Base-by-base conservation (phyloP, 371 early-diverging fungal genomes). In the Coemansia sp. region DNA sequence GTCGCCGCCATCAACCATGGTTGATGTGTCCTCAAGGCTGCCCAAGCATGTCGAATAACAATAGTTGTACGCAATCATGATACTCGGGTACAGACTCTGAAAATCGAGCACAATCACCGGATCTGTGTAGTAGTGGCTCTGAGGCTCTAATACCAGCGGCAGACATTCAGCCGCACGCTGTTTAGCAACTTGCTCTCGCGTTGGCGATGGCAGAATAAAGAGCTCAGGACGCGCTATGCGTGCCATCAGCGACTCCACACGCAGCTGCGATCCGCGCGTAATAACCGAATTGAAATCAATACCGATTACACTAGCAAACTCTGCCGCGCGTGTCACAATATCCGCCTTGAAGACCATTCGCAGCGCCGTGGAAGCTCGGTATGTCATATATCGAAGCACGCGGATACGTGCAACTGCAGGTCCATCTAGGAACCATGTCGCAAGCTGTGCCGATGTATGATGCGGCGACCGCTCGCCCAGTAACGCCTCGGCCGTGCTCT, bases 61-160 rank as follows among this genome's bases (percentile, higher is more conserved):
- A 53, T 90, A 92, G 66, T 96, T 96, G 77, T 94, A 94, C 0
- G 94, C 95, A 73, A 95, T 94, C 90, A 96, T 94, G 13, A 96
- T 83, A 32, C 92, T 92, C 6, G 97, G 97, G 67, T 96, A 96
- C 13, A 96, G 79, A 32, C 91, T 90, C 74, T 94, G 95, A 66
- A 94, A 96, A 74, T 96, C 97, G 28, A 95, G 74, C 3, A 96
- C 94, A 2, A 92, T 82, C 29, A 94, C 70, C 1, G 97, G 95
- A 69, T 88, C 87, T 26, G 78, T 87, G 71, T 92, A 96, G 69
- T 92, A 92, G 23, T 83, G 73, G 3, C 93, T 87, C 52, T 84
- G 71, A 0, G 97, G 97, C 75, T 96, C 97, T 88, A 94, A 87
- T 17, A 92, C 88, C 54, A 96, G 80, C 4, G 97, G 94, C 12